Evolutionary conservation across 2,329 filamentous ascomycete species (phyloP).

Genomic region (Rutstroemia sp.): DNA sequence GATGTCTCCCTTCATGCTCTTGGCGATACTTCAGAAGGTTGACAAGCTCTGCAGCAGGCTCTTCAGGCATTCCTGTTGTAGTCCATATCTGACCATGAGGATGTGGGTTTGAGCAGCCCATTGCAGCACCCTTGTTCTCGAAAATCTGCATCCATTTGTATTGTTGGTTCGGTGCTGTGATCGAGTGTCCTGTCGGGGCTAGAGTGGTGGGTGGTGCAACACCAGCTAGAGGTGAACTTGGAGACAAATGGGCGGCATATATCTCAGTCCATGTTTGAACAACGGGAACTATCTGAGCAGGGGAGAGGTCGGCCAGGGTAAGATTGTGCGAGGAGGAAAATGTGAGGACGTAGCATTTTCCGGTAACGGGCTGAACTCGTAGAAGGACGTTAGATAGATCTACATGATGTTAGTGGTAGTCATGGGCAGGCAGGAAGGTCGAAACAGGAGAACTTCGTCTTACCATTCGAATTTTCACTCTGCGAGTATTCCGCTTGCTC

Average conservation of each 20-base stretch:
- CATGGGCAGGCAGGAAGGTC: constrained; percentile 11
- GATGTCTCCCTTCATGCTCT: constrained; percentile 64
- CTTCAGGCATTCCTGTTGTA: constrained; percentile 83
- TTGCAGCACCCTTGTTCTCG: constrained; percentile 95
- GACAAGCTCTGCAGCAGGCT: constrained; percentile 70
- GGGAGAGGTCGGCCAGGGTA: constrained; percentile 83
- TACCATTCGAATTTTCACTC: constrained; percentile 22
- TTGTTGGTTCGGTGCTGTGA: constrained; percentile 58
- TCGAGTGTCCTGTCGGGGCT: constrained; percentile 32
- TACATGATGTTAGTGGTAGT: constrained; percentile 27
- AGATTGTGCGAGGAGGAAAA: constrained; percentile 88
- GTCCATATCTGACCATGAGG: constrained; percentile 97
- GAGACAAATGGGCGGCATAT: constrained; percentile 74
- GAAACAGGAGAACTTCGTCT: not conserved
- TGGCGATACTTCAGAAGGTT: constrained; percentile 72
- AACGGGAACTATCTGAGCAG: constrained; percentile 70
- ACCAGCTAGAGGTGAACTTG: constrained; percentile 53
- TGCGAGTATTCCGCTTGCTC: constrained; percentile 71
- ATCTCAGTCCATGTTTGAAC: constrained; percentile 88
- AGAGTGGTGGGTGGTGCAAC: constrained; percentile 38
- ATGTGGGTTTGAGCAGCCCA: constrained; percentile 98
- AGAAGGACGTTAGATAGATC: constrained; percentile 71
- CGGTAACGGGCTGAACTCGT: constrained; percentile 77
- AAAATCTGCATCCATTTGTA: constrained; percentile 99
- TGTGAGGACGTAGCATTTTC: constrained; percentile 94